Percentiles rank a stretch among this genome's conserved stretches.
phyloP scores from a whole-genome alignment of 2,329 filamentous ascomycete genomes.

The Pseudogymnoascus sp. region DNA sequence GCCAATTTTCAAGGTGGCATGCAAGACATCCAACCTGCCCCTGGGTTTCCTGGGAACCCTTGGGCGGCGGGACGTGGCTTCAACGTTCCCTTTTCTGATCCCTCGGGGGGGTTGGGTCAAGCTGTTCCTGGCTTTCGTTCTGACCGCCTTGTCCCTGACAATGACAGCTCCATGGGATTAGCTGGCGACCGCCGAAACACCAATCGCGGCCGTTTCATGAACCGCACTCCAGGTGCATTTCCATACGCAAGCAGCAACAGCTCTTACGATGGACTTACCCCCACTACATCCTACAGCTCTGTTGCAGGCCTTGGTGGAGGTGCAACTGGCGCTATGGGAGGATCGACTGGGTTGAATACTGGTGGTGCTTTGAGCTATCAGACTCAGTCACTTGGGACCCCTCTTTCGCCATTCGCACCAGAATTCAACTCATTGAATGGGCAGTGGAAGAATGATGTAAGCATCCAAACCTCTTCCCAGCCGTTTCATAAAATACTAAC shows the following conservation, averaged over 20 bases:
- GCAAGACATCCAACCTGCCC: constrained; percentile 24
- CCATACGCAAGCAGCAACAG: constrained; percentile 28
- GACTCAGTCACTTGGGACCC: constrained; percentile 50
- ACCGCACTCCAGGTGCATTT: constrained; percentile 20
- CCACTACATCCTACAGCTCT: constrained; percentile 23
- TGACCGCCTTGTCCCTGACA: constrained; percentile 24
- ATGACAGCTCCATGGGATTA: constrained; percentile 21
- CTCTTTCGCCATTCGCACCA: constrained; percentile 63
- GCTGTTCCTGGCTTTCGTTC: constrained; percentile 21
- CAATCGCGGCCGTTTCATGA: constrained; percentile 22
- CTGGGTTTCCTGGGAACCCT: constrained; percentile 32
- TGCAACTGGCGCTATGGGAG: constrained; percentile 16
- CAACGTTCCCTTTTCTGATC: constrained; percentile 25
- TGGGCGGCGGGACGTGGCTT: constrained; percentile 41
- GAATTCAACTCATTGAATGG: constrained; percentile 54
- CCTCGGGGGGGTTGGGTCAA: constrained; percentile 18
- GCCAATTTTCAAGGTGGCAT: constrained; percentile 13
- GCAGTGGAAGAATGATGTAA: constrained; percentile 28
- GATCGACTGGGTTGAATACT: constrained; percentile 14
- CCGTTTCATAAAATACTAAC: constrained; percentile 23
- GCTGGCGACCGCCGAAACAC: constrained; percentile 21
- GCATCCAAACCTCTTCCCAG: constrained; percentile 17
- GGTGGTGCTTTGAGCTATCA: constrained; percentile 29
- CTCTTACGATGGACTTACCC: constrained; percentile 27
- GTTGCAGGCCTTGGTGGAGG: constrained; percentile 21